These are phyloP conservation scores for Petasospora rhodanensis DNA, from an alignment of 1,139 yeast species.

Conservation along the genomic window DNA sequence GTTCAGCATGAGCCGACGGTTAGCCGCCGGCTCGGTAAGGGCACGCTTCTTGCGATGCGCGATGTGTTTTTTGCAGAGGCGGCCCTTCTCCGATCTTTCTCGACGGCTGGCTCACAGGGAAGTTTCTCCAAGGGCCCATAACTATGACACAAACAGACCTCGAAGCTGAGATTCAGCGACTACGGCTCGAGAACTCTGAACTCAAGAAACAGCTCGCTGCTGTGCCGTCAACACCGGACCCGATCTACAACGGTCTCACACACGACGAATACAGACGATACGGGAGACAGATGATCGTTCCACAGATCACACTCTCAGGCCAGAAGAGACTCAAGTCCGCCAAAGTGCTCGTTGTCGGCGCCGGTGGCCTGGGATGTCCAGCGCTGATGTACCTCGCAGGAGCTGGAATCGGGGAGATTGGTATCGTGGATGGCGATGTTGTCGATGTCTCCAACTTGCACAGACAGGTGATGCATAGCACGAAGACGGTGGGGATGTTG, in stretches of 20 bases:
- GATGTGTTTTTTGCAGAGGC: no score
- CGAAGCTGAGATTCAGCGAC: constrained; percentile 11
- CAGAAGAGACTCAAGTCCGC: constrained; percentile 58
- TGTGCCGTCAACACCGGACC: neutral
- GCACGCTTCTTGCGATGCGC: no score
- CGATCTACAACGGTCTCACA: constrained; percentile 19
- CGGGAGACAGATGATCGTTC: constrained; percentile 95
- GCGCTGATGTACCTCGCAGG: constrained; percentile 81
- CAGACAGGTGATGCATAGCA: constrained; percentile 78
- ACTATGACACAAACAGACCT: constrained; percentile 3
- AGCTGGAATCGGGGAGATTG: constrained; percentile 82
- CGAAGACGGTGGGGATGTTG: constrained; percentile 57
- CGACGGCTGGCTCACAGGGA: no score
- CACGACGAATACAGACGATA: constrained; percentile 75
- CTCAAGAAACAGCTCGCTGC: neutral
- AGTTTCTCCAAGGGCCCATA: neutral
- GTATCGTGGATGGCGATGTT: constrained; percentile 80
- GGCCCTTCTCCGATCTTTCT: no score
- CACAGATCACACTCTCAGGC: constrained; percentile 38
- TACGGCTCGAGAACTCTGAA: constrained; percentile 6
- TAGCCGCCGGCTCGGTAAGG: no score
- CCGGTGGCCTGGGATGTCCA: constrained; percentile 97
- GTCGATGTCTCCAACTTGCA: constrained; percentile 87
- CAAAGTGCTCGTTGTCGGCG: constrained; percentile 77
- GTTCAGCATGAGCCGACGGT: no score